Conservation (phyloP, 257 asterid species). For the Avicennia marina region DNA sequence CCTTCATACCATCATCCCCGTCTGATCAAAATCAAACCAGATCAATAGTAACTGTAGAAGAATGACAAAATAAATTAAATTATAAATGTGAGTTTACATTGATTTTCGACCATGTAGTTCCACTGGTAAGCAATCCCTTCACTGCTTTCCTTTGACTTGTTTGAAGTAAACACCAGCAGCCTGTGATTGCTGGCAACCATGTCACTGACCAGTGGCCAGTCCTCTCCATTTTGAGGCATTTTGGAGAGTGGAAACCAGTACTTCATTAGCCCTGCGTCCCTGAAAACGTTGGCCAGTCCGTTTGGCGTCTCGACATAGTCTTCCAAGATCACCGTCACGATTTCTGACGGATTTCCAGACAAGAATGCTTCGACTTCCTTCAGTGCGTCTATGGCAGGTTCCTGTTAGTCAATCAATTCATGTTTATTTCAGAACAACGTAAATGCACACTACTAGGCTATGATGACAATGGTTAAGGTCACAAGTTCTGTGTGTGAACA, state of each 20-base stretch:
- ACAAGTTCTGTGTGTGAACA: neutral
- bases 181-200: constrained; percentile 69
- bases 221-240: constrained; percentile 62
- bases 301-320: constrained; percentile 66
- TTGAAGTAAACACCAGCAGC: constrained; percentile 60
- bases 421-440: neutral
- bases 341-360: constrained; percentile 60
- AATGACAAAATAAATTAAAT: neutral
- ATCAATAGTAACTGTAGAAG: too few relatives aligned
- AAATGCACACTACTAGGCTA: too few relatives aligned
- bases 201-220: constrained; percentile 68
- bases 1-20: constrained; percentile 58
- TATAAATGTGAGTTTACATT: constrained; percentile 6
- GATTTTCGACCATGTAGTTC: constrained; percentile 81
- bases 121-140: constrained; percentile 87
- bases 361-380: constrained; percentile 52
- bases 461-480: too few relatives aligned
- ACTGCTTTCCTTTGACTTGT: constrained; percentile 44
- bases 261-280: constrained; percentile 56
- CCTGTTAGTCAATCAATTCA: constrained; percentile 20
- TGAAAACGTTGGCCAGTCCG: constrained; percentile 54
- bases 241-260: constrained; percentile 59
- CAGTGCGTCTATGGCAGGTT: constrained; percentile 55
- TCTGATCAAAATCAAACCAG: too few relatives aligned
- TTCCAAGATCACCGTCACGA: constrained; percentile 62